phyloP scores from a whole-genome alignment of 768 basidiomycete genomes.

The Chiua virens region DNA sequence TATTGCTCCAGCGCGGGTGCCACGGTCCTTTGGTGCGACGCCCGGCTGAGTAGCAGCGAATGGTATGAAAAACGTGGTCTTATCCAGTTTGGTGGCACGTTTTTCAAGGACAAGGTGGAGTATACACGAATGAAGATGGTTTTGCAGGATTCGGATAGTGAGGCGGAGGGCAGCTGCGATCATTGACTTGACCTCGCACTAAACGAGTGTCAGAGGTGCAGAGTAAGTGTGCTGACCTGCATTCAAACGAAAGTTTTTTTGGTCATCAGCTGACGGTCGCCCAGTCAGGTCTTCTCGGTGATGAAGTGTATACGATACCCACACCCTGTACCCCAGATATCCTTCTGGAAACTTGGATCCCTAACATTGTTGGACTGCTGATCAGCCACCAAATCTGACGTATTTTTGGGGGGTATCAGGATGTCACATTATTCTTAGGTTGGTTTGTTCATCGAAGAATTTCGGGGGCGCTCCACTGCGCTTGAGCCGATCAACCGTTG shows the following conservation, averaged over 20 bases:
- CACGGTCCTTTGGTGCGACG: conserved; percentile 58
- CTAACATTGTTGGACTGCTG: conserved; percentile 3
- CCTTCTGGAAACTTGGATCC: conserved; percentile 2
- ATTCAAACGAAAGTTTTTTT: background rate
- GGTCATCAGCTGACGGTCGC: conserved; percentile 7
- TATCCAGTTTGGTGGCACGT: conserved; percentile 45
- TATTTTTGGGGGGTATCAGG: conserved; percentile 5
- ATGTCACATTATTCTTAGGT: background rate
- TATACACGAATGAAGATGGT: conserved; percentile 55
- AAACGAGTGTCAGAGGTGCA: background rate
- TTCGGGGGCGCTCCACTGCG: conserved; percentile 2
- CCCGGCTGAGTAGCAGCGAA: conserved; percentile 39
- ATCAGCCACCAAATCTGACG: background rate
- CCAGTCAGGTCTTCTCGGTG: conserved; percentile 4
- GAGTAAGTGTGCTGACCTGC: conserved; percentile 5
- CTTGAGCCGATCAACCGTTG: background rate
- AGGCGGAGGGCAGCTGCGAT: background rate
- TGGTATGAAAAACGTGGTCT: conserved; percentile 60
- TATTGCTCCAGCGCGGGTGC: conserved; percentile 42
- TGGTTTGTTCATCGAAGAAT: background rate
- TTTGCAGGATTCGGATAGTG: conserved; percentile 12
- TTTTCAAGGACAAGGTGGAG: conserved; percentile 55
- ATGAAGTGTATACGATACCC: conserved; percentile 6
- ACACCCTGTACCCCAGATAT: conserved; percentile 17
- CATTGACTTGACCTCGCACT: background rate